These are phyloP conservation scores for Ambrosia hybrid DNA, from an alignment of 140 eudicot species.

Conservation along the genomic window DNA sequence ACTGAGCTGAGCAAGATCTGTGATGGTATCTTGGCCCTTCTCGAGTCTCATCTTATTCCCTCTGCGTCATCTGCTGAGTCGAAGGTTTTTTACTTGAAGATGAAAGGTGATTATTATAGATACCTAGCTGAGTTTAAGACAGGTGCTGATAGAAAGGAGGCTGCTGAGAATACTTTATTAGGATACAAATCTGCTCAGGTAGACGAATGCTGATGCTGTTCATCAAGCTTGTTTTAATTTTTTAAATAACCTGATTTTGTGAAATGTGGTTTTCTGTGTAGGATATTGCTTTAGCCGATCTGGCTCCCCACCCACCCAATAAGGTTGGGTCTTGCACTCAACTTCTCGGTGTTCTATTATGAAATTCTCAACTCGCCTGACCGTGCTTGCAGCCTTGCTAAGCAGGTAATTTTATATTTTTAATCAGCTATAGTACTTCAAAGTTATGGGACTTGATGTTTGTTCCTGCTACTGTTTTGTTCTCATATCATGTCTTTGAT, in stretches of 20 bases:
- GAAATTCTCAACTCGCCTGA: conserved; percentile 75
- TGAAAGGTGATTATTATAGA: conserved; percentile 54
- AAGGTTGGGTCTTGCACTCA: conserved; percentile 76
- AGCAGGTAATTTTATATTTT: conserved; percentile 46
- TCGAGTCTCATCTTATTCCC: conserved; percentile 56
- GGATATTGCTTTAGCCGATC: conserved; percentile 70
- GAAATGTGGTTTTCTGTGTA: conserved; percentile 10
- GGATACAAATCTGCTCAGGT: conserved; percentile 72
- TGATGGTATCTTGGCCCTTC: conserved; percentile 54
- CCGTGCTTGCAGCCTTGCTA: conserved; percentile 80
- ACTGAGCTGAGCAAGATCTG: conserved; percentile 55
- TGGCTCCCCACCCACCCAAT: conserved; percentile 78
- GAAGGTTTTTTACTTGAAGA: conserved; percentile 58
- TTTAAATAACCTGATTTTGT: not conserved
- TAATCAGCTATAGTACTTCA: too few relatives aligned
- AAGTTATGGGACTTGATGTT: not conserved
- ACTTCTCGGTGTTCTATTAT: conserved; percentile 72
- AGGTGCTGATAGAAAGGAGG: conserved; percentile 61
- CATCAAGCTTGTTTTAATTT: not conserved
- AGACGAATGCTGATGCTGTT: not conserved
- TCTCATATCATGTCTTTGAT: too few relatives aligned
- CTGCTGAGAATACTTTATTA: conserved; percentile 60
- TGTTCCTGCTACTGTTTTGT: not conserved
- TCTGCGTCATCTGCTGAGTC: conserved; percentile 57
- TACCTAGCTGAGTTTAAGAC: conserved; percentile 62